phyloP scores from a whole-genome alignment of 345 rosid species.

The Cardamine chenopodiifolia region DNA sequence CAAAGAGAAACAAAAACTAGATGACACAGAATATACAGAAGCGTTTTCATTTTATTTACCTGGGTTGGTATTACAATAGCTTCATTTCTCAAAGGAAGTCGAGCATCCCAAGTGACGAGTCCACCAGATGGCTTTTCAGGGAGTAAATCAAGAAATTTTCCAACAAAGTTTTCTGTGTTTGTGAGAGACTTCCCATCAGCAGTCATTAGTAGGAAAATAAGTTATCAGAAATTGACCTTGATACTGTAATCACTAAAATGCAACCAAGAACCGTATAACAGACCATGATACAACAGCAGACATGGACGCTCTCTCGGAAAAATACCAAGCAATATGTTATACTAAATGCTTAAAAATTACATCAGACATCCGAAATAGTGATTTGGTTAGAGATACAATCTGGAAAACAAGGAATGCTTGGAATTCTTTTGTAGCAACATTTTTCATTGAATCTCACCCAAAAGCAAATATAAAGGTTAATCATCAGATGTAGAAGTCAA shows the following conservation, averaged over 20 bases:
- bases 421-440: neutral
- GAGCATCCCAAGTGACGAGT: slow-evolving; percentile 57
- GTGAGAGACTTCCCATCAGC: slow-evolving; percentile 74
- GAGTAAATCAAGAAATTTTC: slow-evolving; percentile 83
- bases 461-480: slow-evolving; percentile 12
- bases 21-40: neutral
- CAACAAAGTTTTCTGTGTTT: slow-evolving; percentile 55
- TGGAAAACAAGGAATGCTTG: slow-evolving; percentile 11
- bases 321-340: no score
- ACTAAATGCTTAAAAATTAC: no score
- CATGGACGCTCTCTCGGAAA: no score
- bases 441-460: neutral
- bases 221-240: no score
- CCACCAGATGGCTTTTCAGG: slow-evolving; percentile 57
- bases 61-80: slow-evolving; percentile 93
- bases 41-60: slow-evolving; percentile 46
- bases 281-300: no score
- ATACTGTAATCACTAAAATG: no score
- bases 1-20: neutral
- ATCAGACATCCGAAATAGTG: no score
- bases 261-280: no score
- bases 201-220: slow-evolving; percentile 43
- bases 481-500: slow-evolving; percentile 25
- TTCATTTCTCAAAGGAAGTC: slow-evolving; percentile 68
- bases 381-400: no score